Base-by-base conservation (phyloP, 1,284 basidiomycete species). In the Ganoderma sp. region DNA sequence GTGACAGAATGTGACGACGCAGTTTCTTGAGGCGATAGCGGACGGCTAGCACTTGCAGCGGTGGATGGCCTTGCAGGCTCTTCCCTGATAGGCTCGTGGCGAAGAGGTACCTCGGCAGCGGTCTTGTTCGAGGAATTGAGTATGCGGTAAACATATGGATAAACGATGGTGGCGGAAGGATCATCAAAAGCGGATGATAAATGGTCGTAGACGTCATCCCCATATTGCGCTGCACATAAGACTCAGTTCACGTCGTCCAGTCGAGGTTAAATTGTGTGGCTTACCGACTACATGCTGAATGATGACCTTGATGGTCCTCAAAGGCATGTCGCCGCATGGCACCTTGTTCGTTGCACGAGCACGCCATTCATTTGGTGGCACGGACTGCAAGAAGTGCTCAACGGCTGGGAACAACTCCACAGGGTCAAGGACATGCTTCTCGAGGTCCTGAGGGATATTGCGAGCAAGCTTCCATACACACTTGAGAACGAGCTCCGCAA, bases 381-480 rank as follows among this genome's bases (percentile, higher is more conserved):
- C 92, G 2, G 92, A 93, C 77, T 96, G 93, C 62, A 99, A 79
- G 81, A 99, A 99, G 71, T 95, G 90, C 78, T 99, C 98, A 68
- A 99, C 91, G 10, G 97, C 93, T n/a, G 91, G 91, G 77, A 99
- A 92, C 25, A 99, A 82, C 73, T 95, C 93, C 19, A 95, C 91
- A 22, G 96, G 92, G 77, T 95, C 92, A 57, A 99, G 84, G 37
- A 89, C 85, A 7, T 88, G 84, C 65, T 95, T 93, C 71, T 88
- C 88, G 58, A 99, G 84, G 78, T 97, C 95, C 74, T 96, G 92
- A 17, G 96, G 96, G 59, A 99, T 94, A 73, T 95, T 96, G 73
- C 97, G 89, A 10, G 96, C 96, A 64, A 99, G 84, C 82, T 99
- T 99, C 98, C 98, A 99, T 42, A 99, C 89, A 80, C 98, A 99